A percentile compares a stretch with the other conserved stretches of the same genome.
Evolutionary conservation across 345 rosid species (phyloP).

Genomic region (Salix exigua): DNA sequence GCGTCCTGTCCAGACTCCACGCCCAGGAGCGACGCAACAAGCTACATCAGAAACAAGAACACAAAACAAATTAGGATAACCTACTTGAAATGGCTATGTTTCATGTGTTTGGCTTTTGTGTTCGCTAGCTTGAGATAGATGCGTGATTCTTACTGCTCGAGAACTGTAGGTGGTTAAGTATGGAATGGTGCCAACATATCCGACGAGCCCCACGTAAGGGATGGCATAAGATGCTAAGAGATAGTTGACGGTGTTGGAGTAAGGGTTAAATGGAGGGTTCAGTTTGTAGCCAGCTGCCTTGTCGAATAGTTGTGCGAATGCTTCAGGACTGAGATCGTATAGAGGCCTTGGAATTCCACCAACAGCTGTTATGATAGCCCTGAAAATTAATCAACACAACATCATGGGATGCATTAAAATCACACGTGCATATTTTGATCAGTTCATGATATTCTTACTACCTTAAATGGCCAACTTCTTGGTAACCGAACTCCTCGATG

Average conservation of each 20-base stretch:
- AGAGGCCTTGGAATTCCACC: conserved; percentile 62
- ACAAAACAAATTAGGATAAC: too few relatives aligned
- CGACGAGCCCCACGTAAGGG: conserved; percentile 68
- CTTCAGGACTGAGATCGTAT: conserved; percentile 40
- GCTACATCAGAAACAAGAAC: conserved; percentile 17
- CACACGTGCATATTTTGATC: too few relatives aligned
- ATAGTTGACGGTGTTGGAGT: conserved; percentile 43
- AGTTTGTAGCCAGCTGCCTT: conserved; percentile 44
- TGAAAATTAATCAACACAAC: conserved; percentile 13
- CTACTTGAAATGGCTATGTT: too few relatives aligned
- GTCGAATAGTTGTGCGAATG: conserved; percentile 45
- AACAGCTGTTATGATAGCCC: conserved; percentile 48
- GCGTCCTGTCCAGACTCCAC: conserved; percentile 76
- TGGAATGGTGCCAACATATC: conserved; percentile 67
- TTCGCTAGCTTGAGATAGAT: not conserved
- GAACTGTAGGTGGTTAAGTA: conserved; percentile 30
- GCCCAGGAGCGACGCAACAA: conserved; percentile 53
- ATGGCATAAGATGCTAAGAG: conserved; percentile 51
- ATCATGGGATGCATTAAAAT: not conserved
- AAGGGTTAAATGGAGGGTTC: conserved; percentile 64
- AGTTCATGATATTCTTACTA: not conserved
- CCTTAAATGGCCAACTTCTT: conserved; percentile 77
- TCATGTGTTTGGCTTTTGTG: not conserved
- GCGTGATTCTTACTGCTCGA: conserved; percentile 34
- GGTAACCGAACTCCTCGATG: conserved; percentile 59